These are phyloP conservation scores for Immersiporthe knoxdaviesiana DNA, from an alignment of 2,329 filamentous ascomycete genomes.

Conservation along the genomic window DNA sequence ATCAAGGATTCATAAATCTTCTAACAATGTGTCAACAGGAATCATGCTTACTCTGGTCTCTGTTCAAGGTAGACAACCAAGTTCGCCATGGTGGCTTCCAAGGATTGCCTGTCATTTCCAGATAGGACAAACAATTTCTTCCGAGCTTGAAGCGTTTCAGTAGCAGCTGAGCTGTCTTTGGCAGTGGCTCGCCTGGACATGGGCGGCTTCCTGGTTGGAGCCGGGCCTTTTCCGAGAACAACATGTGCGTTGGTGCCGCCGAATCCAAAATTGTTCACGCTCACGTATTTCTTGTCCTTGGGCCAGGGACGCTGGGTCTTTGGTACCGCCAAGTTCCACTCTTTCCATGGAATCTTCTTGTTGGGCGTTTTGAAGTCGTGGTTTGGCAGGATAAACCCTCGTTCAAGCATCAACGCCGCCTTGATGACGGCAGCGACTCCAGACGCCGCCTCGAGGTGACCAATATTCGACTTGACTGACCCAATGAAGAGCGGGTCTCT, in stretches of 20 bases:
- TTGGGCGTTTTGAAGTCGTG: conserved; percentile 55
- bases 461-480: conserved; percentile 46
- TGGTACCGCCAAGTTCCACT: conserved; percentile 55
- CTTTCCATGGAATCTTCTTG: conserved; percentile 51
- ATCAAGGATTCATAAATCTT: not conserved
- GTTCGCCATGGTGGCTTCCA: conserved; percentile 44
- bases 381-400: conserved; percentile 54
- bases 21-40: not conserved
- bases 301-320: conserved; percentile 50
- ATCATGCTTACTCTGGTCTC: conserved; percentile 38
- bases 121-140: conserved; percentile 49
- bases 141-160: conserved; percentile 31
- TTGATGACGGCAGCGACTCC: conserved; percentile 57
- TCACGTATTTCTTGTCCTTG: conserved; percentile 52
- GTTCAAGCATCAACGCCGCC: conserved; percentile 54
- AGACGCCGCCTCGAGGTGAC: conserved; percentile 55
- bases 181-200: conserved; percentile 31
- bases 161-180: conserved; percentile 37
- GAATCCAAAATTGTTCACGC: conserved; percentile 54
- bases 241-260: conserved; percentile 51
- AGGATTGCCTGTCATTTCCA: conserved; percentile 44
- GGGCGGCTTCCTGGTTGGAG: conserved; percentile 37
- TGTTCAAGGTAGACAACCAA: conserved; percentile 47
- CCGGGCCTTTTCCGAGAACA: conserved; percentile 44
- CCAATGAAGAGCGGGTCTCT: conserved; percentile 40